Evolutionary conservation across 257 asterid genomes (phyloP), one percentile per base, ranked within the genome.

Genomic region (Ligustrum vulgare): DNA sequence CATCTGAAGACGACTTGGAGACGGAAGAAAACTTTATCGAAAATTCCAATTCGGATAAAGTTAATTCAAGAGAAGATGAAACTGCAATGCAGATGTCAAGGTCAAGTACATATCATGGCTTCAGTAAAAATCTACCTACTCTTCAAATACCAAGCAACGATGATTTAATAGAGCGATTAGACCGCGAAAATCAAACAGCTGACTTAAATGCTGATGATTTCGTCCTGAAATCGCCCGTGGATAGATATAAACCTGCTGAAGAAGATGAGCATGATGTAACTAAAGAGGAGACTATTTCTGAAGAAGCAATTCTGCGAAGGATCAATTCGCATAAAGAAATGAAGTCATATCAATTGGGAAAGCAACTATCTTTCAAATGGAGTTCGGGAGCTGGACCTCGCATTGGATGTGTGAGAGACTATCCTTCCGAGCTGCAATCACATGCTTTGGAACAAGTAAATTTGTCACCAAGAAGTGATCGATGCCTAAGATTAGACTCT

Each of bases 371-470:
- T 12, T 58, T 74, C 31, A 79, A 66, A 51, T 85, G 93, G 87
- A 77, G 87, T 73, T 76, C 88, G 10, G 86, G 87, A 63, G 85
- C 89, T 28, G 88, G 83, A 67, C 85, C 86, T 11, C 54, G 85
- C 73, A 82, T 87, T 13, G 80, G 86, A 49, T 85, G 84, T 65
- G 18, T 78, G 31, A 72, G 86, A 72, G 90, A 86, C 72, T 86
- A 81, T 74, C 90, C 90, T 58, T 65, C 80, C 6, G 82, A 47
- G 64, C 86, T 86, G 34, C 87, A 83, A 74, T 62, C 70, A 2
- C 87, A 80, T 69, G 87, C 90, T 6, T 72, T 86, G n/a, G 86
- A 86, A 43, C 79, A 79, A 75, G 83, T 75, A 1, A 70, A 80
- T 7, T 39, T 83, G 62, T 81, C 86, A 9, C 88, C 88, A 5